Conservation (phyloP, 306 rosid genomes). For the Castanopsis chinensis region DNA sequence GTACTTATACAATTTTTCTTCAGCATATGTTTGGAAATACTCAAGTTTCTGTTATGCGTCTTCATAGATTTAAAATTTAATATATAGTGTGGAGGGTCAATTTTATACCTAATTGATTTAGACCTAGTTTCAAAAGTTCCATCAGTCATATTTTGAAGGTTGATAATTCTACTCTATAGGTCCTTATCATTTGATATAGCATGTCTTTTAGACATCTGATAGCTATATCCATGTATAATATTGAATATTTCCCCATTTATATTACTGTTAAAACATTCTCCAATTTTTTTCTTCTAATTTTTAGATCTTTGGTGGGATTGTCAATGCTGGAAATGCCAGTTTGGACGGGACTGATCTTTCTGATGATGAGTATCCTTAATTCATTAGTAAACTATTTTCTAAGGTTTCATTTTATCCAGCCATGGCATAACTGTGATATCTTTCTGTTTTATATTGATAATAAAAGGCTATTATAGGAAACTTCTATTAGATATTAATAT, state of each 20-base stretch:
- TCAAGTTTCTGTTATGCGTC: not conserved
- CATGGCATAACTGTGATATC: not conserved
- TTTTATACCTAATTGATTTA: not conserved
- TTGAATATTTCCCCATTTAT: slow-evolving; percentile 7
- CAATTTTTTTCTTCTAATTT: slow-evolving; percentile 10
- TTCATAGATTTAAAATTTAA: not conserved
- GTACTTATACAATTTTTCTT: not conserved
- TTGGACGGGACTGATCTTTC: slow-evolving; percentile 70
- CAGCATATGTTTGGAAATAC: not conserved
- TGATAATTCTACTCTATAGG: not conserved
- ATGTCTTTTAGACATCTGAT: not conserved
- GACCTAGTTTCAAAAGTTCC: not conserved
- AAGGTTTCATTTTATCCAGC: slow-evolving; percentile 14
- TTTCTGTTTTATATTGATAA: not conserved
- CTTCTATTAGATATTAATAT: not conserved
- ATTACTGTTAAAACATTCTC: not conserved
- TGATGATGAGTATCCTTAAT: slow-evolving; percentile 81
- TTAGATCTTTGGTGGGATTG: slow-evolving; percentile 89
- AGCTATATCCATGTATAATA: not conserved
- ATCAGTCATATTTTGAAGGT: not conserved
- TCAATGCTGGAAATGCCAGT: slow-evolving; percentile 75
- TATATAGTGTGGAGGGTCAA: not conserved
- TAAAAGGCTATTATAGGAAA: not conserved
- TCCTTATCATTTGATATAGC: too few relatives aligned
- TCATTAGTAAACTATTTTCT: slow-evolving; percentile 11